phyloP scores from a whole-genome alignment of 1,284 basidiomycete genomes.

The Exsudoporus floridanus region DNA sequence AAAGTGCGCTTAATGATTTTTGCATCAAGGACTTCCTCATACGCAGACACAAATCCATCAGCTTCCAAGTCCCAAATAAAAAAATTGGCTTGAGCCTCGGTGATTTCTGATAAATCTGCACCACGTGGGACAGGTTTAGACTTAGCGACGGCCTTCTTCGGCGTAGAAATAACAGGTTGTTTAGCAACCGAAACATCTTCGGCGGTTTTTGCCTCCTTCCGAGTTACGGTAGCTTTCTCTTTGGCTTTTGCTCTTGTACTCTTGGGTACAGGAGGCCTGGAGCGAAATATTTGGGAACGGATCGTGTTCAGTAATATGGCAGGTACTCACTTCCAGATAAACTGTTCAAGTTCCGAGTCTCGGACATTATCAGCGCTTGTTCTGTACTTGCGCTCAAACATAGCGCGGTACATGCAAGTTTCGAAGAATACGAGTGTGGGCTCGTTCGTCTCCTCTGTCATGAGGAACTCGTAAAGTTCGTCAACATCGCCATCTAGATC shows the following conservation, averaged over 20 bases:
- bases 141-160: conserved; percentile 15
- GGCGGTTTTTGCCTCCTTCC: conserved; percentile 13
- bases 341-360: conserved; percentile 71
- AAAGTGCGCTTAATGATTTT: conserved; percentile 59
- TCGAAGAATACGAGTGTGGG: conserved; percentile 89
- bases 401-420: conserved; percentile 90
- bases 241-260: conserved; percentile 25
- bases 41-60: conserved; percentile 59
- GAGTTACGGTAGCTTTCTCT: conserved; percentile 21
- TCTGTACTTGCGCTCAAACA: conserved; percentile 89
- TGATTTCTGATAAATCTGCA: conserved; percentile 35
- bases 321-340: conserved; percentile 70
- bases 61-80: conserved; percentile 73
- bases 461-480: conserved; percentile 80
- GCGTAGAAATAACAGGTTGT: conserved; percentile 12
- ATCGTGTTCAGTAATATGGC: background rate
- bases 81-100: conserved; percentile 52
- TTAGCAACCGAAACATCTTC: conserved; percentile 5
- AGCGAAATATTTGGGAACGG: conserved; percentile 28
- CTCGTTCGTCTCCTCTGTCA: conserved; percentile 72
- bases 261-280: conserved; percentile 40
- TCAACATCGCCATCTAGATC: conserved; percentile 83
- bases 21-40: conserved; percentile 72
- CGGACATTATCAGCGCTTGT: conserved; percentile 66
- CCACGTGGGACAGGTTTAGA: conserved; percentile 11